Conservation (phyloP, 176 grass and related monocot genomes). For the Oryza officinalis region DNA sequence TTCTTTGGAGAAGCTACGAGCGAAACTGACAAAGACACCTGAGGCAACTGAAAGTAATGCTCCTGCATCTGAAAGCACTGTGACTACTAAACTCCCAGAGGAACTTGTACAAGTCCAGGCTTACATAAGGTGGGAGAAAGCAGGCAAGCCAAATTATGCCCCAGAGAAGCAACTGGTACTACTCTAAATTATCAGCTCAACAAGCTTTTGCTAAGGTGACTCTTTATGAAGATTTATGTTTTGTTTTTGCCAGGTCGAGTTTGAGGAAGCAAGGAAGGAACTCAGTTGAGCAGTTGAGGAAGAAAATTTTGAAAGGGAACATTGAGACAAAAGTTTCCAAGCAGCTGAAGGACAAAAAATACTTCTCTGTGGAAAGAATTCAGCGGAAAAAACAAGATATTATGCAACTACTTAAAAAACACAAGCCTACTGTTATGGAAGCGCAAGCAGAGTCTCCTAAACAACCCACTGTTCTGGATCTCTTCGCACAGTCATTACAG, state of each 20-base stretch:
- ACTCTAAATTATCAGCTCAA: conserved; percentile 24
- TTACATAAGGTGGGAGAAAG: conserved; percentile 93
- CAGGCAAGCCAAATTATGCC: conserved; percentile 89
- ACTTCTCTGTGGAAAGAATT: conserved; percentile 81
- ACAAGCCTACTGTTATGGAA: conserved; percentile 45
- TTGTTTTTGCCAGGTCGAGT: conserved; percentile 61
- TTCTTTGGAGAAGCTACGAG: conserved; percentile 72
- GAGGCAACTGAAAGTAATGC: conserved; percentile 45
- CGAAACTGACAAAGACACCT: conserved; percentile 71
- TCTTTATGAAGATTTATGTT: conserved; percentile 29
- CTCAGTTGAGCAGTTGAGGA: conserved; percentile 64
- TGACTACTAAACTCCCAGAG: conserved; percentile 53
- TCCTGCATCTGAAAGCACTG: conserved; percentile 25
- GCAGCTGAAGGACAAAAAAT: conserved; percentile 72
- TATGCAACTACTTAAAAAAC: conserved; percentile 70
- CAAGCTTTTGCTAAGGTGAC: neutral
- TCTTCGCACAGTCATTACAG: conserved; percentile 58
- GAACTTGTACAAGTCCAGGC: conserved; percentile 86
- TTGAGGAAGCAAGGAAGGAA: conserved; percentile 86
- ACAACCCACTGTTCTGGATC: conserved; percentile 64
- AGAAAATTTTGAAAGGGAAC: conserved; percentile 76
- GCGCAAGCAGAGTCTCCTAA: conserved; percentile 41
- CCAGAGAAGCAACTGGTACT: conserved; percentile 80
- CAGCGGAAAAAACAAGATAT: conserved; percentile 77
- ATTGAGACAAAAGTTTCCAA: conserved; percentile 80